Evolutionary conservation across 192 early-diverging fungal genomes (phyloP).

Genomic region (Funneliformis geosporum): DNA sequence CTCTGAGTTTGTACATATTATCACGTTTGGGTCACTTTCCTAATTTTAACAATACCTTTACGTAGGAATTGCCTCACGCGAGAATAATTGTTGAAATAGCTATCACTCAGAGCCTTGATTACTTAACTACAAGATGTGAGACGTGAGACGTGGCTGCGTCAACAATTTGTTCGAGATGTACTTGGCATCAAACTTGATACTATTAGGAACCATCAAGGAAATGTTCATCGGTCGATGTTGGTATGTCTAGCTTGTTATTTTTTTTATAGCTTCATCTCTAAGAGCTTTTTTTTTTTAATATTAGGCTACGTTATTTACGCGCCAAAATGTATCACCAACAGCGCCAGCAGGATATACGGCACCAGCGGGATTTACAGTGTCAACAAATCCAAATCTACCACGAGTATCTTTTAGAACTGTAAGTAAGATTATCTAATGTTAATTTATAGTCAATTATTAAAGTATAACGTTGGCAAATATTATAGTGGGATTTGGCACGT

Average conservation of each 20-base stretch:
- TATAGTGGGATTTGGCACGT: constrained; percentile 14
- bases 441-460: not conserved
- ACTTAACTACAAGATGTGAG: constrained; percentile 4
- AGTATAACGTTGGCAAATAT: constrained; percentile 2
- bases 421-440: constrained; percentile 13
- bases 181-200: constrained; percentile 24
- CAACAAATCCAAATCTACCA: constrained; percentile 14
- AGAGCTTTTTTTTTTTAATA: not conserved
- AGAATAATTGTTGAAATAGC: constrained; percentile 10
- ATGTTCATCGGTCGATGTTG: constrained; percentile 13
- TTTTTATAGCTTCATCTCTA: not conserved
- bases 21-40: constrained; percentile 1
- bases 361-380: constrained; percentile 11
- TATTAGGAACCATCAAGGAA: not conserved
- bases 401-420: constrained; percentile 9
- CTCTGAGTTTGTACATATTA: not conserved
- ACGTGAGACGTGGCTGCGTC: constrained; percentile 1
- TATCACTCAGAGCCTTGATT: not conserved
- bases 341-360: not conserved
- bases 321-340: not conserved
- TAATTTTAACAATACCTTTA: constrained; percentile 13
- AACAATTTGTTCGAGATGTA: constrained; percentile 12
- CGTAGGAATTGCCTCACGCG: not conserved
- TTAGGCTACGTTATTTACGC: constrained; percentile 25
- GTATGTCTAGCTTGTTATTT: constrained; percentile 21